Evolutionary conservation across 2,329 filamentous ascomycete genomes (phyloP).

Genomic region (Pestalotiopsis fici): DNA sequence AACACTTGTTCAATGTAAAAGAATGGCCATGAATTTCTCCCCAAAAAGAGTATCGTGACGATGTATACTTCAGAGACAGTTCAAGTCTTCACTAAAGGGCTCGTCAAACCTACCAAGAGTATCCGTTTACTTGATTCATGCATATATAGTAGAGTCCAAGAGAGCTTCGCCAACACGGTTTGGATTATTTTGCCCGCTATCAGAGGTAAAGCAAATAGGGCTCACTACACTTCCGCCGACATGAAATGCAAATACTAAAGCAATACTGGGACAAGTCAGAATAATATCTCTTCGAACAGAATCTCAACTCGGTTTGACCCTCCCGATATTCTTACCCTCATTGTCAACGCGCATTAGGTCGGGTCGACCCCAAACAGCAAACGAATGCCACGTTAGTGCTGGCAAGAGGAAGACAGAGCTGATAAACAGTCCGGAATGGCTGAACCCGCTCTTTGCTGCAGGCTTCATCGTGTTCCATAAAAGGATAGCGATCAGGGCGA

Average conservation of each 20-base stretch:
- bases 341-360: neutral
- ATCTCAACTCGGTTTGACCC: neutral
- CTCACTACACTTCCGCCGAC: neutral
- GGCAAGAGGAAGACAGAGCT: neutral
- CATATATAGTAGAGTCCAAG: no score
- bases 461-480: constrained; percentile 12
- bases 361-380: neutral
- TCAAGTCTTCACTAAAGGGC: no score
- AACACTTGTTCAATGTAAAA: neutral
- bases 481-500: constrained; percentile 16
- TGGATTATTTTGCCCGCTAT: no score
- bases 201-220: no score
- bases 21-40: no score
- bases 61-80: no score
- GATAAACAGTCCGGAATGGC: neutral
- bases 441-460: constrained; percentile 14
- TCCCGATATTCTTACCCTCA: no score
- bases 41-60: no score
- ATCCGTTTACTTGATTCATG: no score
- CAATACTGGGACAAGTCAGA: neutral
- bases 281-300: neutral
- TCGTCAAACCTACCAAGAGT: no score
- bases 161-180: no score
- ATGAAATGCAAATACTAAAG: neutral
- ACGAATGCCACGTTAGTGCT: constrained; percentile 7